Conservation (phyloP, 2,329 filamentous ascomycete genomes). For the Ophiosphaerella herpotricha region DNA sequence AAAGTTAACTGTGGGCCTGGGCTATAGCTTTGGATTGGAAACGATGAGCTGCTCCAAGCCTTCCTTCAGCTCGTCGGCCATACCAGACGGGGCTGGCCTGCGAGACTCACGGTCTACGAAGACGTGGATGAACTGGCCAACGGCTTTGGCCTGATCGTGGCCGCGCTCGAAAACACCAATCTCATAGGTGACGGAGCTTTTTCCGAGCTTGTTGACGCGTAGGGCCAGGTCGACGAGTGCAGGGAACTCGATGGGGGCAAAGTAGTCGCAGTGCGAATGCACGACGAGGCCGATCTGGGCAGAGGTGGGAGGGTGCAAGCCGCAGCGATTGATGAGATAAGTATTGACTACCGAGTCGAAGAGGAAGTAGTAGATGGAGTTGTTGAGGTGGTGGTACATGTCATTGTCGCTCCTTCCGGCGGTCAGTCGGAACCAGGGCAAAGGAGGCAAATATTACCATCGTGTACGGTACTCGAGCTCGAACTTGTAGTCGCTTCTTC, state of each 20-base stretch:
- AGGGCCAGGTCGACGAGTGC: slow-evolving; percentile 80
- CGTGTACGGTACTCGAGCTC: slow-evolving; percentile 81
- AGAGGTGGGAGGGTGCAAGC: slow-evolving; percentile 71
- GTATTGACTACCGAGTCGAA: slow-evolving; percentile 91
- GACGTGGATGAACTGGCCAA: slow-evolving; percentile 85
- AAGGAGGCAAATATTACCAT: slow-evolving; percentile 63
- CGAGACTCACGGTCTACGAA: slow-evolving; percentile 78
- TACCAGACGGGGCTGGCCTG: slow-evolving; percentile 68
- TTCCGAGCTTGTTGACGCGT: slow-evolving; percentile 81
- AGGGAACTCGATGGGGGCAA: slow-evolving; percentile 80
- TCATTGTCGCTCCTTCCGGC: slow-evolving; percentile 77
- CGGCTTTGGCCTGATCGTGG: slow-evolving; percentile 74
- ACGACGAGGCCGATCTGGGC: slow-evolving; percentile 82
- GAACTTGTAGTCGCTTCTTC: slow-evolving; percentile 75
- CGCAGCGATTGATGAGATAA: slow-evolving; percentile 81
- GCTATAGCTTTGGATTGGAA: slow-evolving; percentile 34
- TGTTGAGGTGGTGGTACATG: slow-evolving; percentile 95
- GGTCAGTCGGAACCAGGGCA: slow-evolving; percentile 11
- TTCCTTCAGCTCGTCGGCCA: slow-evolving; percentile 61
- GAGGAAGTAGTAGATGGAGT: slow-evolving; percentile 81
- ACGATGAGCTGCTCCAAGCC: slow-evolving; percentile 41
- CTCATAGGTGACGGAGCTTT: slow-evolving; percentile 87
- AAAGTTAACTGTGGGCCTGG: no score
- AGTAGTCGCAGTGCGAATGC: slow-evolving; percentile 83
- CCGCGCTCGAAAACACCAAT: slow-evolving; percentile 82